Evolutionary conservation across 768 basidiomycete genomes (phyloP).

Genomic region (Mycena amicta): DNA sequence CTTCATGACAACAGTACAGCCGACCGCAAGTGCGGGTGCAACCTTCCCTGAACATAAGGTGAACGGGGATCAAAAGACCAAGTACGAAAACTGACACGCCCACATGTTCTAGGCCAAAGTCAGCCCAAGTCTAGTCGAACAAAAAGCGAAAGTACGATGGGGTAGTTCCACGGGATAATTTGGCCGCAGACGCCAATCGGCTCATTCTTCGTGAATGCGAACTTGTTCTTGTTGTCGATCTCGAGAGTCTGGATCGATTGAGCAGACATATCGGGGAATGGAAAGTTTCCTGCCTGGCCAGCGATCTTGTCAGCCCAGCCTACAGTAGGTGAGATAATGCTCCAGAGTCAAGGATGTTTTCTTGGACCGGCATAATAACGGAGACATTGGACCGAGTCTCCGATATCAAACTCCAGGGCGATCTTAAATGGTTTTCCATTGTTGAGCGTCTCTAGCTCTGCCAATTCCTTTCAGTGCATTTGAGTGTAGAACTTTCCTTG

Average conservation of each 20-base stretch:
- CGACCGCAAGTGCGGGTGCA: constrained; percentile 61
- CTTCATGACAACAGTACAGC: constrained; percentile 78
- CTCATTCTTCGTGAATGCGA: constrained; percentile 85
- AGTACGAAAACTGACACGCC: constrained; percentile 8
- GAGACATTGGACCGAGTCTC: constrained; percentile 74
- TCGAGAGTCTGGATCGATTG: constrained; percentile 62
- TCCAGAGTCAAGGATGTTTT: too few species aligned
- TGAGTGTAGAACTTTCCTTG: not conserved
- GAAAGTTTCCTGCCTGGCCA: constrained; percentile 63
- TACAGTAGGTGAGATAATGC: too few species aligned
- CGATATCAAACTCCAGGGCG: constrained; percentile 75
- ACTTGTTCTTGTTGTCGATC: constrained; percentile 75
- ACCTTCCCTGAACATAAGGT: not conserved
- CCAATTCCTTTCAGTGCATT: constrained; percentile 54
- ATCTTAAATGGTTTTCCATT: constrained; percentile 86
- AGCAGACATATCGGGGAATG: too few species aligned
- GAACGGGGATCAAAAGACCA: constrained; percentile 39
- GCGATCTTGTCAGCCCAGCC: constrained; percentile 95
- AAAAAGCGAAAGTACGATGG: constrained; percentile 50
- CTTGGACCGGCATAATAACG: too few species aligned
- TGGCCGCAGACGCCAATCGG: constrained; percentile 56
- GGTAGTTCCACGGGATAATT: constrained; percentile 95
- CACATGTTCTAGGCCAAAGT: constrained; percentile 22
- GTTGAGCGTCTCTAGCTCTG: constrained; percentile 84
- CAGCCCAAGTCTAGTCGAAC: too few species aligned